phyloP scores from a whole-genome alignment of 2,329 filamentous ascomycete genomes.

The Trichoderma brevicompactum region DNA sequence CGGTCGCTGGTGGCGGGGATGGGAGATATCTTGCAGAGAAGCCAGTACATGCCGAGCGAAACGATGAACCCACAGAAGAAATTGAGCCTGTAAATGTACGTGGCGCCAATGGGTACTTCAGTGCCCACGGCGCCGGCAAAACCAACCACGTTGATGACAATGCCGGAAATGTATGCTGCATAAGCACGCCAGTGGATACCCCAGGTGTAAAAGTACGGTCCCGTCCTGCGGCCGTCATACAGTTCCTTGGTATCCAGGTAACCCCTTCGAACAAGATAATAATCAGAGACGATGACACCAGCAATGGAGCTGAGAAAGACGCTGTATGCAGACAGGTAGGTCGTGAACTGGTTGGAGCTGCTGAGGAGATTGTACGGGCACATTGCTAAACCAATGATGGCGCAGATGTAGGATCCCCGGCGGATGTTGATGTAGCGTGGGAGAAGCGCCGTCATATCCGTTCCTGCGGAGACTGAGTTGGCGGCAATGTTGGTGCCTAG shows the following conservation, averaged over 20 bases:
- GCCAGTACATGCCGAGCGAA: slow-evolving; percentile 68
- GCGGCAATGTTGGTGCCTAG: slow-evolving; percentile 87
- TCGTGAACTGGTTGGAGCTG: slow-evolving; percentile 80
- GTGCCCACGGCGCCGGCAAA: slow-evolving; percentile 80
- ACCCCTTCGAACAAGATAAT: slow-evolving; percentile 82
- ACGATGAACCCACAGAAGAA: slow-evolving; percentile 86
- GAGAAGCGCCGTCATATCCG: slow-evolving; percentile 78
- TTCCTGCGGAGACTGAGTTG: slow-evolving; percentile 82
- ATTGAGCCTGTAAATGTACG: slow-evolving; percentile 87
- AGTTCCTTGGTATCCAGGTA: slow-evolving; percentile 79
- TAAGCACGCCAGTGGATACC: slow-evolving; percentile 87
- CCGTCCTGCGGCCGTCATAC: slow-evolving; percentile 69
- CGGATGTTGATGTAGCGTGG: slow-evolving; percentile 84
- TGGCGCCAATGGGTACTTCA: slow-evolving; percentile 74
- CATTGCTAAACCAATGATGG: slow-evolving; percentile 78
- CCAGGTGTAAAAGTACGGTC: slow-evolving; percentile 73
- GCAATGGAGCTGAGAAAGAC: slow-evolving; percentile 94
- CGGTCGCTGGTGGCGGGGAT: slow-evolving; percentile 72
- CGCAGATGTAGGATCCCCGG: slow-evolving; percentile 85
- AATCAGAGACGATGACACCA: slow-evolving; percentile 87
- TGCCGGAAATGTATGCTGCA: slow-evolving; percentile 78
- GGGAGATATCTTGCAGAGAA: slow-evolving; percentile 69
- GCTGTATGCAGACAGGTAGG: slow-evolving; percentile 88
- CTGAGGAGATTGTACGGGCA: slow-evolving; percentile 83
- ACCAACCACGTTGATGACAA: slow-evolving; percentile 88